Base-by-base conservation (phyloP, 306 rosid genomes). In the Dalbergia oliveri region DNA sequence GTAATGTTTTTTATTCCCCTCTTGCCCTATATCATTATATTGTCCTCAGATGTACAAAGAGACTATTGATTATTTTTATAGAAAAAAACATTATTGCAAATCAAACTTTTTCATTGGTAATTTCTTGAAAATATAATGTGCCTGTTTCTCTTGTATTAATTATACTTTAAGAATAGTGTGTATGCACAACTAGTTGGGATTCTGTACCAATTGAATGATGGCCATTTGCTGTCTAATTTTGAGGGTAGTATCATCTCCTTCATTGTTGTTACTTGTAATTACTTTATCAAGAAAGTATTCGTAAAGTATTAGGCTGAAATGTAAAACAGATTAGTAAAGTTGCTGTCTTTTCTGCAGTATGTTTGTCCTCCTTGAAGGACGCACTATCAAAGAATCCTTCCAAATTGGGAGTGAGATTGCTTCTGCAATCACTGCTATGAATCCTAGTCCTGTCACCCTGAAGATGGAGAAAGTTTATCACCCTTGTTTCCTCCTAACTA, bases 281-380 rank as follows among this genome's bases (percentile, higher is more conserved):
- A 43, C 47, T 66, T 33, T 11, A 47, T 61, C 72, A 54, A 79
- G 60, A 72, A 81, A 59, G 69, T 66, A 15, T 66, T 8, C 12
- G 68, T 69, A 16, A 74, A 76, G 78, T 60, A 67, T n/a, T 57
- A 33, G 50, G 66, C 39, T 54, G 50, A 63, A 35, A 63, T 26
- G 41, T n/a, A 70, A 70, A 34, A 69, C 31, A 35, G 44, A 41
- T 72, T 43, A 16, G 10, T 79, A 61, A 77, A 72, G 70, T 57
- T 35, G 35, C 31, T 64, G 15, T 69, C 33, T 75, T 75, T 77
- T 72, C 23, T 91, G 92, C 95, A 94, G 97, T 89, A 83, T 94
- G 97, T 94, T 94, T 87, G 97, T 94, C 74, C 97, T 92, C 43
- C 97, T 94, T 73, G 92, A 88, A 85, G 99, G 97, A 77, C 94